Base-by-base conservation (phyloP, 257 asterid species). In the Fraxinus excelsior region DNA sequence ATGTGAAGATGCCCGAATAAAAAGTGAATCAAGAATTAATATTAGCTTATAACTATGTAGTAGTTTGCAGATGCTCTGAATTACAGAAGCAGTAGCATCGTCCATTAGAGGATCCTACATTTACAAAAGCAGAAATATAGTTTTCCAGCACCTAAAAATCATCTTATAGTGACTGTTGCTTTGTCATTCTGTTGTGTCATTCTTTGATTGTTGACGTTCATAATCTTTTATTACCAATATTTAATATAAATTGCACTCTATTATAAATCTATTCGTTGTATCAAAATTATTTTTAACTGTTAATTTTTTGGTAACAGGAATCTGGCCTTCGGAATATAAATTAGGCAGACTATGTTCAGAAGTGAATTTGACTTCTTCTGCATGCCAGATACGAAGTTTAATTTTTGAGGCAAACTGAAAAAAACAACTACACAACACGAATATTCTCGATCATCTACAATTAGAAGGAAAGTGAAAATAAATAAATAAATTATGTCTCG, bases 61-160 rank as follows among this genome's bases (percentile, higher is more conserved):
- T 19, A 38, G 19, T 62, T 35, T n/a, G 66, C 1, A 0, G 49
- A 23, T 51, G 13, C 12, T 38, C 40, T 51, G 28, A 26, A 23
- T 16, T 18, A 21, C 29, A 5, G 51, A 71, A 72, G 26, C 23
- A 72, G 29, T 29, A 18, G 58, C 44, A 49, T 29, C 7, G 12
- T 26, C 35, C n/a, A 21, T 7, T 25, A 25, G 14, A 18, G 7
- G 29, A 13, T 29, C 18, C 42, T 26, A 18, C 10, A 42, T 38
- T 40, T 70, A 38, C 74, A 40, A 70, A 32, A 74, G 31, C 67
- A 67, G 35, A 74, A 25, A 19, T 10, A 68, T 23, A 76, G 60
- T 58, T 58, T 58, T 58, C 5, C 67, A 58, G 67, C 29, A 6
- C 67, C 13, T 14, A 58, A 58, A 58, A n/a, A 58, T 58, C 67